Percentiles rank a stretch among this genome's conserved stretches.
Conservation (phyloP, 495 filamentous ascomycete genomes). For the Aspergillus haitiensis region DNA sequence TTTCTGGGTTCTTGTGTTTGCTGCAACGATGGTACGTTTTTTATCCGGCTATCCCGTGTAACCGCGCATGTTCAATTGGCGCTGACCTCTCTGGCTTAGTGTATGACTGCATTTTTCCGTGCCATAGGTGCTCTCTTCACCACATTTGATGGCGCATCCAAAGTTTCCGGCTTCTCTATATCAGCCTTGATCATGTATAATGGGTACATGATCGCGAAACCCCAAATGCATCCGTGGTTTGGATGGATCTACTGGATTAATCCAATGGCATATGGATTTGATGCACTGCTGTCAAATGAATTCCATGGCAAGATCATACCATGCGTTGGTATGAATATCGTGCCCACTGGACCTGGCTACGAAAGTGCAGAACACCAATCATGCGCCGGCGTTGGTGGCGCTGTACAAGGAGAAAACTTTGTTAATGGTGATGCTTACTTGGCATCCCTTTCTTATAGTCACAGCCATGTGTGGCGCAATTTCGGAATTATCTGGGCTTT, state of each 20-base stretch:
- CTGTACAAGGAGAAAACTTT: conserved; percentile 42
- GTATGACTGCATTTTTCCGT: conserved; percentile 56
- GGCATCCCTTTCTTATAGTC: conserved; percentile 49
- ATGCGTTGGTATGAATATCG: conserved; percentile 49
- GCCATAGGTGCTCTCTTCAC: conserved; percentile 50
- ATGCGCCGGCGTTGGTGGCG: conserved; percentile 56
- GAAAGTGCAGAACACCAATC: conserved; percentile 37
- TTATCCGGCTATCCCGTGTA: neutral
- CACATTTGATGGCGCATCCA: conserved; percentile 56
- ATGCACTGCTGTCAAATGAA: conserved; percentile 66
- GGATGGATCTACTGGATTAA: conserved; percentile 73
- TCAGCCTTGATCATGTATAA: conserved; percentile 57
- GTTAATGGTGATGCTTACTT: conserved; percentile 53
- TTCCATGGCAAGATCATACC: conserved; percentile 55
- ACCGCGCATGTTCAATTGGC: too few relatives aligned
- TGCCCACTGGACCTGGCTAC: conserved; percentile 43
- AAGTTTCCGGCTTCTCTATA: conserved; percentile 52
- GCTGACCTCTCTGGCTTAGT: neutral
- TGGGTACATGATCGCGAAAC: conserved; percentile 62
- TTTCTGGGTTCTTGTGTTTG: conserved; percentile 49
- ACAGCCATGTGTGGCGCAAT: conserved; percentile 50
- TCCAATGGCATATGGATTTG: conserved; percentile 71
- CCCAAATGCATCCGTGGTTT: conserved; percentile 74
- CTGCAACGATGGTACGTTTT: conserved; percentile 28
- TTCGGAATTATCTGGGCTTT: conserved; percentile 50